Conservation (phyloP, 805 yeast species). For the Diddensiella santjacobensis region DNA sequence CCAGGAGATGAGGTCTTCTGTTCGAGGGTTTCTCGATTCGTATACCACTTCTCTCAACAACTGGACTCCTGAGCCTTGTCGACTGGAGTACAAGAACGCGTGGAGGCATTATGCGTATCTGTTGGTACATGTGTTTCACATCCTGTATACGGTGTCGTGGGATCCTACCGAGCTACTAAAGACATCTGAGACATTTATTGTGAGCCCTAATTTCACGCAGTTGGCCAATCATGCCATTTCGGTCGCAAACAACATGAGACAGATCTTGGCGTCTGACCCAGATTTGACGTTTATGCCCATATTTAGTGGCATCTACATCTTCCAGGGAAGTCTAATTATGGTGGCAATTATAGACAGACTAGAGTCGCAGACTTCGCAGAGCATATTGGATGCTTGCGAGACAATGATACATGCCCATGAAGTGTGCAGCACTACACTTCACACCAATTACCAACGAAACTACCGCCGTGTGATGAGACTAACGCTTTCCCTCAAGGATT, state of each 20-base stretch:
- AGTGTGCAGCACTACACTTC: slow-evolving; percentile 31
- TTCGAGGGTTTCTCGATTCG: slow-evolving; percentile 17
- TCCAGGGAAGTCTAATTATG: slow-evolving; percentile 30
- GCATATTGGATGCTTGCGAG: slow-evolving; percentile 29
- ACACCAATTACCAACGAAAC: slow-evolving; percentile 32
- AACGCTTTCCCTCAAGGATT: slow-evolving; percentile 28
- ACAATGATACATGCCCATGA: slow-evolving; percentile 32
- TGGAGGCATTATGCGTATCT: slow-evolving; percentile 26
- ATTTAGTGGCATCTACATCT: slow-evolving; percentile 30
- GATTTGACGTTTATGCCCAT: slow-evolving; percentile 31
- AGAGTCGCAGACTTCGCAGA: slow-evolving; percentile 25
- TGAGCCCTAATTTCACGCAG: slow-evolving; percentile 24
- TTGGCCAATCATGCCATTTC: slow-evolving; percentile 28
- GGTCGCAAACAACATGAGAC: slow-evolving; percentile 26
- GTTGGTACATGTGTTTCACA: slow-evolving; percentile 28
- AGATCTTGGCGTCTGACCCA: slow-evolving; percentile 28
- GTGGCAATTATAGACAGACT: slow-evolving; percentile 26
- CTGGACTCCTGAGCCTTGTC: slow-evolving; percentile 20
- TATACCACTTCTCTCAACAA: slow-evolving; percentile 20
- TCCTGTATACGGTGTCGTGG: slow-evolving; percentile 29
- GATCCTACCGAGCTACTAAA: slow-evolving; percentile 30
- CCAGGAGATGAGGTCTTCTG: slow-evolving; percentile 19
- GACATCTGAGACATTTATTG: slow-evolving; percentile 23
- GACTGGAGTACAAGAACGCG: slow-evolving; percentile 26
- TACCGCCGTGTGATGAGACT: slow-evolving; percentile 31